phyloP scores from a whole-genome alignment of 1,284 basidiomycete genomes.

The Ceratobasidium sp. region DNA sequence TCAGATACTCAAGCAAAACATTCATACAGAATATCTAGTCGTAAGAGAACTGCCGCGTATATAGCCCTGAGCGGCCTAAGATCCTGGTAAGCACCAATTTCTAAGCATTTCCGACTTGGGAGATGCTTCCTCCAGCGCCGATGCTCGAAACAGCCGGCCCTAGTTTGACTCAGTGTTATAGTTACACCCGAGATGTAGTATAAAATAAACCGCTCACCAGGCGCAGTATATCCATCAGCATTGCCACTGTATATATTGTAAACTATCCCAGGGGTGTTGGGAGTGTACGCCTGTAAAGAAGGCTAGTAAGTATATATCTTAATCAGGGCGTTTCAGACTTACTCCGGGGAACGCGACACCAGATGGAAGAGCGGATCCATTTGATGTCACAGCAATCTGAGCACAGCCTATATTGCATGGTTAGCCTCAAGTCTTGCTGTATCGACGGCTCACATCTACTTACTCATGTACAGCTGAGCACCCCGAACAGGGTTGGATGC shows the following conservation, averaged over 20 bases:
- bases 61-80: too few species aligned
- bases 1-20: too few species aligned
- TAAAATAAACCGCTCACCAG: neutral
- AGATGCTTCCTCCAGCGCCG: neutral
- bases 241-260: conserved; percentile 4
- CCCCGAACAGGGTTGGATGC: conserved; percentile 28
- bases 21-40: too few species aligned
- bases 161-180: neutral
- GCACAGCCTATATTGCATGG: neutral
- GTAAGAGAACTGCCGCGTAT: too few species aligned
- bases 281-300: neutral
- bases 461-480: conserved; percentile 42
- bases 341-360: conserved; percentile 24
- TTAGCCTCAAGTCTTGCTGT: neutral
- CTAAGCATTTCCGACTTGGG: neutral
- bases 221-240: conserved; percentile 4
- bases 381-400: conserved; percentile 10
- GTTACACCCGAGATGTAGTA: neutral
- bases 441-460: neutral
- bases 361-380: conserved; percentile 17
- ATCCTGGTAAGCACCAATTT: too few species aligned
- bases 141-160: neutral
- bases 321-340: neutral
- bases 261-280: conserved; percentile 3
- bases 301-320: neutral